Evolutionary conservation across 257 asterid genomes (phyloP), one percentile per base, ranked within the genome.

Genomic region (Nicotiana benthamiana): DNA sequence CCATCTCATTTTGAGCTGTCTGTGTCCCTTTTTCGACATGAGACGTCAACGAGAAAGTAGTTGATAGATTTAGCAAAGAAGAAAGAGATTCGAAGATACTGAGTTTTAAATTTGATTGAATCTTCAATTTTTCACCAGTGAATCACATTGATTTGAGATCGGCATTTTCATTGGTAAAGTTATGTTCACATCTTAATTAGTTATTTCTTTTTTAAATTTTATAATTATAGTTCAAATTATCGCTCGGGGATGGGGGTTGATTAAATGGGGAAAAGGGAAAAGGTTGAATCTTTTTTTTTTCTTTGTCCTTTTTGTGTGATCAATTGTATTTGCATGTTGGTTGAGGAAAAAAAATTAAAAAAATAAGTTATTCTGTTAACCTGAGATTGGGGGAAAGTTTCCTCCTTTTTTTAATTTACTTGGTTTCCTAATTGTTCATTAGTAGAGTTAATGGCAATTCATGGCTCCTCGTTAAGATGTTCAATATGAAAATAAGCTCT

Each of bases 1-100:
- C 57, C 57, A 52, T 52, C n/a, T 52, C 18, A 52, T 52, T 52
- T 52, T 52, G 20, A 52, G 57, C 18, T 52, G 57, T 52, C n/a
- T 52, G n/a, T 52, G 11, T 53, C 63, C 53, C 10, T 56, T 32
- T 40, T 60, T 48, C 79, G 46, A 60, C 72, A 75, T 61, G 51
- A 46, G 59, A 75, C 80, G 75, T 82, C 85, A 84, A 27, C 78
- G 79, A 81, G 80, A 36, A 60, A 70, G 11, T 40, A 9, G 48
- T 40, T 40, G 48, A 40, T 40, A 40, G 48, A 40, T 40, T 40
- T 40, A 40, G 48, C 48, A 40, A 40, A 40, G 48, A 2, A 40
- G 48, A 40, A 40, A 40, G 48, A 40, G 48, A 40, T 40, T 40
- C 56, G 17, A 51, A 11, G 12, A 11, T 11, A 51, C 5, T 51